A percentile compares a stretch with the other conserved stretches of the same genome.
Evolutionary conservation across 306 rosid species (phyloP).

Genomic region (Calophaca sinica): DNA sequence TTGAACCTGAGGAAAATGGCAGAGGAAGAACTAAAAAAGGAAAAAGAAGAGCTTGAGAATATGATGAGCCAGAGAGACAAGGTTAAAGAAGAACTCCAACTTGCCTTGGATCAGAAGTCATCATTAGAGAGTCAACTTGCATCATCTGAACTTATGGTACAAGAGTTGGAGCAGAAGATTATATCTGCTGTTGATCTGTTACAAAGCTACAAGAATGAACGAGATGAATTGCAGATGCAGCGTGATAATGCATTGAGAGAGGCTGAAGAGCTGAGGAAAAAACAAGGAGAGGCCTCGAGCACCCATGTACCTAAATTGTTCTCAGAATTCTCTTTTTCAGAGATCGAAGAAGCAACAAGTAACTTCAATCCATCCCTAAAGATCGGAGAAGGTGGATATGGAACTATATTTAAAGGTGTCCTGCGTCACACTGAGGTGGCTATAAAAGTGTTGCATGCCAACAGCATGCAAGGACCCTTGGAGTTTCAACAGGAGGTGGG

Average conservation of each 20-base stretch:
- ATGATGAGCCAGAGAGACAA: constrained; percentile 57
- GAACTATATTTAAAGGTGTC: constrained; percentile 75
- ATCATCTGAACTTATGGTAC: constrained; percentile 61
- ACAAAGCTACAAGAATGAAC: constrained; percentile 68
- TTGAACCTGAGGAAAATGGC: constrained; percentile 64
- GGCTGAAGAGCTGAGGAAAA: constrained; percentile 82
- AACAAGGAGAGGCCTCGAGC: constrained; percentile 70
- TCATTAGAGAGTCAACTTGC: constrained; percentile 76
- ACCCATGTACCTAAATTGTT: constrained; percentile 57
- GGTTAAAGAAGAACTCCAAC: constrained; percentile 67
- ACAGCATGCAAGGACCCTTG: constrained; percentile 79
- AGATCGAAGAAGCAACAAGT: constrained; percentile 78
- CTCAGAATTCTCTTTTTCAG: constrained; percentile 75
- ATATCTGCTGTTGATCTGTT: constrained; percentile 76
- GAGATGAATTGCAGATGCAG: constrained; percentile 72
- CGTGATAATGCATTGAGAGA: constrained; percentile 79
- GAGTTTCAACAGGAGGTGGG: constrained; percentile 93
- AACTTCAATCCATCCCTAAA: constrained; percentile 65
- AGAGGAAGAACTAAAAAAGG: constrained; percentile 69
- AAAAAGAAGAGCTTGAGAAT: constrained; percentile 59
- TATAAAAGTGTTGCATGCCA: constrained; percentile 65
- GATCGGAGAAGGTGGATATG: constrained; percentile 98
- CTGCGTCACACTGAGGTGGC: constrained; percentile 88
- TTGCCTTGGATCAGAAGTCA: constrained; percentile 60
- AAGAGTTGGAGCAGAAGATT: constrained; percentile 77